Conservation (phyloP, 2,329 filamentous ascomycete species). For the Alternaria hordeiaustralica region DNA sequence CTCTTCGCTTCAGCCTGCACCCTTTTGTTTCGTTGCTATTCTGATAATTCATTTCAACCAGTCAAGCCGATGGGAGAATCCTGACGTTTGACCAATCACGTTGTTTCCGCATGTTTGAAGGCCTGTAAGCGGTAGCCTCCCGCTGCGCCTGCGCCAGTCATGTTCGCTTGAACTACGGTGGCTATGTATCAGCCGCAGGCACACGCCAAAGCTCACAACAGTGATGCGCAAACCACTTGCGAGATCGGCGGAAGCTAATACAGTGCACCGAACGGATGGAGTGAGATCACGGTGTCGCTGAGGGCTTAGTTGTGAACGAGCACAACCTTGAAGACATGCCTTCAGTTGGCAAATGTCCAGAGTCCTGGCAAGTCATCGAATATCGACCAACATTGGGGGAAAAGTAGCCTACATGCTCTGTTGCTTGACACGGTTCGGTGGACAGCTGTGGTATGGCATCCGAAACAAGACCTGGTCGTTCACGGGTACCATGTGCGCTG, state of each 20-base stretch:
- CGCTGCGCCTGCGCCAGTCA: background rate
- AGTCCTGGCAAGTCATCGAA: conserved; percentile 46
- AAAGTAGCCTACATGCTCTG: conserved; percentile 59
- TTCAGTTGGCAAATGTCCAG: conserved; percentile 51
- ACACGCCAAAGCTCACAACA: background rate
- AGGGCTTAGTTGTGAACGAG: background rate
- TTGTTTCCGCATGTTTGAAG: background rate
- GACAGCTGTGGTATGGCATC: conserved; percentile 58
- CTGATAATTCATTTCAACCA: background rate
- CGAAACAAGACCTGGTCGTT: conserved; percentile 62
- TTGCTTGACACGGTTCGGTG: conserved; percentile 55
- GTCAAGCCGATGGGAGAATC: background rate
- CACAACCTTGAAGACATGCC: background rate
- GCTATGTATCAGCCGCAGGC: background rate
- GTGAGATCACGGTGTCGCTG: background rate
- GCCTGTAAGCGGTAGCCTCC: background rate
- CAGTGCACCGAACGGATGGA: background rate
- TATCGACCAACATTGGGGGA: conserved; percentile 59
- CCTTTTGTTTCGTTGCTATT: background rate
- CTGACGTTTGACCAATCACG: background rate
- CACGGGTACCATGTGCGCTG: conserved; percentile 54
- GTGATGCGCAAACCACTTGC: background rate
- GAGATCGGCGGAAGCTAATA: background rate
- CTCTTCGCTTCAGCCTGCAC: background rate
- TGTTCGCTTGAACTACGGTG: background rate